phyloP scores from a whole-genome alignment of 2,329 filamentous ascomycete species.

The Lithohypha guttulata region DNA sequence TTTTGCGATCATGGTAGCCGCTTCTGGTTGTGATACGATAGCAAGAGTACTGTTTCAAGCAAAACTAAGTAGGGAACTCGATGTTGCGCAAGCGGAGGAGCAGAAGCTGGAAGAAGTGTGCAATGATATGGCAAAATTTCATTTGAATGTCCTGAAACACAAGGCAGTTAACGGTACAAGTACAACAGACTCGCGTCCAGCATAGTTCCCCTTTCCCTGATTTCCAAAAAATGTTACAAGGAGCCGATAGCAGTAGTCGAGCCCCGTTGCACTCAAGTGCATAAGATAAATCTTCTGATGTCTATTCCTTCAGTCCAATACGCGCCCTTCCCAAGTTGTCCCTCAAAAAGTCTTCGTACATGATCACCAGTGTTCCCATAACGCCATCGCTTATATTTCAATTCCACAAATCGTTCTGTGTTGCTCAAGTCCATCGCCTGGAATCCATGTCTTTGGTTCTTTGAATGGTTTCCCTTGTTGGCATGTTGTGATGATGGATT shows the following conservation, averaged over 20 bases:
- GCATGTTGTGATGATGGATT: conserved; percentile 2
- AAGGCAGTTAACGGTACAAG: too few species aligned
- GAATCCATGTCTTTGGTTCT: conserved; percentile 9
- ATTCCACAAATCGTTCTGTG: too few species aligned
- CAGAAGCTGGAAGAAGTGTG: too few species aligned
- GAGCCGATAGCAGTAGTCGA: conserved; percentile 8
- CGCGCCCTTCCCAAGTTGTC: conserved; percentile 1
- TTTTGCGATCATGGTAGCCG: too few species aligned
- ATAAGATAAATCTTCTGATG: background rate
- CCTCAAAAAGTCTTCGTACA: too few species aligned
- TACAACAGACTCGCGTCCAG: conserved; percentile 7
- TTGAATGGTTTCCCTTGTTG: conserved; percentile 8
- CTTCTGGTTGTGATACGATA: too few species aligned
- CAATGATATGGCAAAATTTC: too few species aligned
- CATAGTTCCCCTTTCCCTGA: background rate
- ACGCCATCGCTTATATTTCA: conserved; percentile 7
- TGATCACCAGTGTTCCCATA: too few species aligned
- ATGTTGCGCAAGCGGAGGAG: too few species aligned
- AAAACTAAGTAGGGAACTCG: too few species aligned
- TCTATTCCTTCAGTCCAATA: background rate
- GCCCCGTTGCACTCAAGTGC: background rate
- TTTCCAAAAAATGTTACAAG: background rate
- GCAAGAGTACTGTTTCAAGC: too few species aligned
- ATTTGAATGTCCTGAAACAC: too few species aligned
- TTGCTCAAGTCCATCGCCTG: conserved; percentile 4